Percentiles rank a stretch among this genome's conserved stretches.
These are phyloP conservation scores for Brettanomyces nanus DNA, from an alignment of 805 yeast species.

Conservation along the genomic window DNA sequence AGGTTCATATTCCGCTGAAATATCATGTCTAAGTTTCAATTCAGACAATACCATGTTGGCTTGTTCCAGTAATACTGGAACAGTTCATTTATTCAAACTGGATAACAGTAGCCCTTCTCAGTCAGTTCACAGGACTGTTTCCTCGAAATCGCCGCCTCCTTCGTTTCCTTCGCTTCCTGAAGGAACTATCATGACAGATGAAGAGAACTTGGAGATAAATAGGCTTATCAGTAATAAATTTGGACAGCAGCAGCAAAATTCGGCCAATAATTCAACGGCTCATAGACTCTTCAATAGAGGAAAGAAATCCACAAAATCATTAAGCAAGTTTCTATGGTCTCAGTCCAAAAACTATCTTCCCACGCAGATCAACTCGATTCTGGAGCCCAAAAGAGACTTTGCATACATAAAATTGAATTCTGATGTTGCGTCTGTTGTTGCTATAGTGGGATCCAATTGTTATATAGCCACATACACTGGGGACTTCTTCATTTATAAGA, in stretches of 20 bases:
- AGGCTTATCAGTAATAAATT: constrained; percentile 19
- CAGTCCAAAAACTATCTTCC: constrained; percentile 48
- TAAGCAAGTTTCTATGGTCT: constrained; percentile 21
- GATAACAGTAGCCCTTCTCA: constrained; percentile 2
- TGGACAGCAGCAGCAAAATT: constrained; percentile 4
- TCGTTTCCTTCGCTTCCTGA: constrained; percentile 8
- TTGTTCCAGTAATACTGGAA: constrained; percentile 85
- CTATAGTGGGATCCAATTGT: constrained; percentile 33
- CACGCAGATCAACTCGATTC: constrained; percentile 64
- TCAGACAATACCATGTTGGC: constrained; percentile 59
- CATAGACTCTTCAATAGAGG: constrained; percentile 8
- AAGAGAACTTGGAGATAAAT: constrained; percentile 22
- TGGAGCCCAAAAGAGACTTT: constrained; percentile 88
- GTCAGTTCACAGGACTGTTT: neutral
- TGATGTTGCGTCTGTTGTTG: constrained; percentile 22
- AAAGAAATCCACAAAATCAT: constrained; percentile 17
- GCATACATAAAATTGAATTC: constrained; percentile 67
- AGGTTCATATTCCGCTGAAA: constrained; percentile 78
- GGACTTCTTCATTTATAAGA: constrained; percentile 65
- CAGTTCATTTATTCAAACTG: constrained; percentile 73
- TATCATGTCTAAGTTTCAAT: constrained; percentile 71
- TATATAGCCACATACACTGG: constrained; percentile 80
- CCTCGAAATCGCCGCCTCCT: neutral
- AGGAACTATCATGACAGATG: constrained; percentile 18
- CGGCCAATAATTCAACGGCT: constrained; percentile 1